A percentile compares a stretch with the other conserved stretches of the same genome.
These are phyloP conservation scores for Solanum dulcamara DNA, from an alignment of 257 asterid genomes.

Conservation along the genomic window DNA sequence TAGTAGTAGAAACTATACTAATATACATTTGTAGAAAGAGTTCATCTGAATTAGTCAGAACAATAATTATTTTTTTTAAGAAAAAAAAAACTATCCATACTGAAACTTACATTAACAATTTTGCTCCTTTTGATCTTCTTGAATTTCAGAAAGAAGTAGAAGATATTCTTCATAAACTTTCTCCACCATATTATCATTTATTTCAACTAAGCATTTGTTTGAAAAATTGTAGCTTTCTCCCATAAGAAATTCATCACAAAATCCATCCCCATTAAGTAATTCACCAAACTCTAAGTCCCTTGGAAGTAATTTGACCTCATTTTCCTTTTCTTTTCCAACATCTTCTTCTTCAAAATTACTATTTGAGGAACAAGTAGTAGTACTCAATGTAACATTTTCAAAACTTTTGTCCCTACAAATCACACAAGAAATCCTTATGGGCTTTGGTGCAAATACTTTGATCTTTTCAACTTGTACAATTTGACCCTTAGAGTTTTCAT, in stretches of 20 bases:
- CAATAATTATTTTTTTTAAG: no score
- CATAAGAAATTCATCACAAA: not conserved
- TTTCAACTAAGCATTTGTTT: not conserved
- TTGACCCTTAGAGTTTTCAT: not conserved
- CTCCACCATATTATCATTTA: constrained; percentile 23
- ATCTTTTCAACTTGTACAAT: not conserved
- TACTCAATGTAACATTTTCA: constrained; percentile 24
- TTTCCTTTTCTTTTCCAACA: not conserved
- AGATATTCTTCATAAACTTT: constrained; percentile 50
- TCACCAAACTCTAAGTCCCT: not conserved
- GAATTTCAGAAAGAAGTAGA: constrained; percentile 25
- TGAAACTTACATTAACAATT: not conserved
- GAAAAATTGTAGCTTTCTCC: not conserved
- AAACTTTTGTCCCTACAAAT: constrained; percentile 24
- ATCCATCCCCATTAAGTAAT: not conserved
- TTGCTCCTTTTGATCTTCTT: not conserved
- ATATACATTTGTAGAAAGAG: not conserved
- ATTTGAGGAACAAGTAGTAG: not conserved
- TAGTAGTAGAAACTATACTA: not conserved
- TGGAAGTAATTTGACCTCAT: not conserved
- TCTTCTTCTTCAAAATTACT: constrained; percentile 8
- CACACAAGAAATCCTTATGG: constrained; percentile 27
- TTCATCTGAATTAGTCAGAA: not conserved
- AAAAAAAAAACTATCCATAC: no score
- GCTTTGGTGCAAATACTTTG: constrained; percentile 35